These are phyloP conservation scores for Trametes versicolor DNA, from an alignment of 1,284 basidiomycete species.

Conservation along the genomic window DNA sequence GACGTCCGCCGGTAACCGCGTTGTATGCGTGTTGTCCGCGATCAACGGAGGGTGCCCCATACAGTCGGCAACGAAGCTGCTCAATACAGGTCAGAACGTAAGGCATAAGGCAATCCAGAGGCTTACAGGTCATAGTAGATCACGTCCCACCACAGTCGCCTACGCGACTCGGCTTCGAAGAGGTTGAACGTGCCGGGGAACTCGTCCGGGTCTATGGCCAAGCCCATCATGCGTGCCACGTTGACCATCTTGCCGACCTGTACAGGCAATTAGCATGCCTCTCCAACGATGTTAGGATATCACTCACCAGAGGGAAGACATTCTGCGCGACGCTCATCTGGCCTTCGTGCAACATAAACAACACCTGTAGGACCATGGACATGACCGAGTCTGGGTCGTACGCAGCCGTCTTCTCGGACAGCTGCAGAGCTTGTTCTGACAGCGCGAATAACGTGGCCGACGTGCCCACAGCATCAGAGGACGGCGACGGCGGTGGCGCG, in stretches of 20 bases:
- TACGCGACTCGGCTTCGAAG: constrained; percentile 67
- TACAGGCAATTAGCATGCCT: constrained; percentile 12
- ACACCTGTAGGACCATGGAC: constrained; percentile 61
- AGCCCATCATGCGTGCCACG: constrained; percentile 68
- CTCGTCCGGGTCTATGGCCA: constrained; percentile 68
- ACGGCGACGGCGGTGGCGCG: constrained; percentile 8
- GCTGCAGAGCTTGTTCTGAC: constrained; percentile 54
- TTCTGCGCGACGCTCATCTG: constrained; percentile 53
- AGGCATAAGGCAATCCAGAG: constrained; percentile 9
- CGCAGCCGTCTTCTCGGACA: constrained; percentile 52
- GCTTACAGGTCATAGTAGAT: constrained; percentile 77
- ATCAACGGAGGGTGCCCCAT: constrained; percentile 69
- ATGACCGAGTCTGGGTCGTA: constrained; percentile 63
- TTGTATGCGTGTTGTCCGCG: constrained; percentile 57
- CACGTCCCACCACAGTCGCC: constrained; percentile 79
- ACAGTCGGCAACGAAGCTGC: constrained; percentile 74
- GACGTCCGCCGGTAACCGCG: constrained; percentile 57
- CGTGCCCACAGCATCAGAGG: constrained; percentile 31
- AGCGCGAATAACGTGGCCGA: constrained; percentile 54
- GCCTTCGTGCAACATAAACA: constrained; percentile 62
- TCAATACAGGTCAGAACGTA: constrained; percentile 17
- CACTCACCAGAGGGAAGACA: constrained; percentile 54
- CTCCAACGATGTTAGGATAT: constrained; percentile 10
- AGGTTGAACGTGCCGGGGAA: constrained; percentile 52
- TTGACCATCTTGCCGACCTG: constrained; percentile 77